Conservation (phyloP, 805 yeast species). For the Myxozyma kluyveri region DNA sequence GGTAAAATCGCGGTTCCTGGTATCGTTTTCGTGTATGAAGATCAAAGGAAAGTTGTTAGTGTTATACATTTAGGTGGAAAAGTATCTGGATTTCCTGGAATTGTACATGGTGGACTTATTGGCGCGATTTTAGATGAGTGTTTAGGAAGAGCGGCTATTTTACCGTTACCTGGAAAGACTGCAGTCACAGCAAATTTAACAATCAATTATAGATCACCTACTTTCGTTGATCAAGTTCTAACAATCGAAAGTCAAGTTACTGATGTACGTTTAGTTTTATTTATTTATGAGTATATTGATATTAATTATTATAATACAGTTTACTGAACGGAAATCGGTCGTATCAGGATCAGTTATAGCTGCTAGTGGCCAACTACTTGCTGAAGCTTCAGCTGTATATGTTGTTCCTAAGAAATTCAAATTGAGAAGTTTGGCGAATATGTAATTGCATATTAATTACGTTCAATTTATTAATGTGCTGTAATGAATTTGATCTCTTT, state of each 20-base stretch:
- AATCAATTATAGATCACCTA: conserved; percentile 21
- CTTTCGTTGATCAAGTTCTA: conserved; percentile 18
- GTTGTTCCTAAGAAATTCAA: conserved; percentile 25
- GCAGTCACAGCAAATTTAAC: conserved; percentile 26
- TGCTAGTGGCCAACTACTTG: conserved; percentile 13
- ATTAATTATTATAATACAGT: conserved; percentile 1
- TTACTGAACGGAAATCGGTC: conserved; percentile 16
- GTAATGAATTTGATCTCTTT: neutral
- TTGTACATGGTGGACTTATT: conserved; percentile 69
- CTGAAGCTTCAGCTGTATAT: conserved; percentile 23
- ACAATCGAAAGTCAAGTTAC: conserved; percentile 17
- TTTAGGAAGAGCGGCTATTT: conserved; percentile 39
- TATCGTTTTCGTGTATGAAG: conserved; percentile 53
- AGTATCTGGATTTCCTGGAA: conserved; percentile 48
- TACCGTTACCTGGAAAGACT: conserved; percentile 16
- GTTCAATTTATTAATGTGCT: neutral
- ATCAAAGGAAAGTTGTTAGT: conserved; percentile 53
- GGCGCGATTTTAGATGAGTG: conserved; percentile 82
- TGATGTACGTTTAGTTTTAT: conserved; percentile 8
- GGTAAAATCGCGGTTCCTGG: conserved; percentile 75
- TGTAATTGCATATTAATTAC: conserved; percentile 4
- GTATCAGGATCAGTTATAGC: conserved; percentile 14
- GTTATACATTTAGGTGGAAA: conserved; percentile 68
- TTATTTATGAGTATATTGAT: too few relatives aligned
- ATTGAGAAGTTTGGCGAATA: conserved; percentile 11